Conservation (phyloP, 495 filamentous ascomycete species). For the Oidiodendron maius region DNA sequence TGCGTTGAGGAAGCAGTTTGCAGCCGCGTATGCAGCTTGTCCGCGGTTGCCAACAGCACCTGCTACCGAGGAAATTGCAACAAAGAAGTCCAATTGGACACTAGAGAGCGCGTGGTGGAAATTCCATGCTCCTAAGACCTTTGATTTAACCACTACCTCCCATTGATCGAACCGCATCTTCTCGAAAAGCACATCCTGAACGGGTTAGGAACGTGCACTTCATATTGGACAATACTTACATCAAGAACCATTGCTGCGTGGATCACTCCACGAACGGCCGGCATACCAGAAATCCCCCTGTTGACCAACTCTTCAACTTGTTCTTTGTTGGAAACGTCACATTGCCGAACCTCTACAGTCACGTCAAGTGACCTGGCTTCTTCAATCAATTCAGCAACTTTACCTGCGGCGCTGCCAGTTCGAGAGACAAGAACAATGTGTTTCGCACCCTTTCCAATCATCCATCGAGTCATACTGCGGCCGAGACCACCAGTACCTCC, state of each 20-base stretch:
- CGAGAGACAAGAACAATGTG: constrained; percentile 55
- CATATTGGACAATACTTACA: constrained; percentile 16
- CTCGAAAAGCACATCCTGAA: constrained; percentile 48
- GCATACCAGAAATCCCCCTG: constrained; percentile 23
- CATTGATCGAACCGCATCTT: constrained; percentile 50
- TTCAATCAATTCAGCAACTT: constrained; percentile 13
- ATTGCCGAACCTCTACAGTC: constrained; percentile 21
- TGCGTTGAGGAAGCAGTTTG: constrained; percentile 56
- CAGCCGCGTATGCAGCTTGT: constrained; percentile 60
- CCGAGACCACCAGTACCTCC: constrained; percentile 63
- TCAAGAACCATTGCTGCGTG: constrained; percentile 47
- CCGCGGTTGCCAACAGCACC: constrained; percentile 53
- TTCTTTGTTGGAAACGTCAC: constrained; percentile 32
- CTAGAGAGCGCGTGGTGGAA: constrained; percentile 45
- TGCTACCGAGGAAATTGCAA: constrained; percentile 56
- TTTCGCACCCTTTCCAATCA: constrained; percentile 51
- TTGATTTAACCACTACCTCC: constrained; percentile 41
- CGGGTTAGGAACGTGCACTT: not conserved
- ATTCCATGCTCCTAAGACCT: constrained; percentile 51
- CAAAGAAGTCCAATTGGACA: constrained; percentile 57
- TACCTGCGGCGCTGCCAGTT: constrained; percentile 29
- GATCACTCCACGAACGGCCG: constrained; percentile 46
- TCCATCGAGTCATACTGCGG: constrained; percentile 53
- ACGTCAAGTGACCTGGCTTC: constrained; percentile 16
- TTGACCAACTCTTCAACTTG: constrained; percentile 11